These are phyloP conservation scores for Scheffersomyces titani DNA, from an alignment of 1,139 yeast genomes.

Conservation along the genomic window DNA sequence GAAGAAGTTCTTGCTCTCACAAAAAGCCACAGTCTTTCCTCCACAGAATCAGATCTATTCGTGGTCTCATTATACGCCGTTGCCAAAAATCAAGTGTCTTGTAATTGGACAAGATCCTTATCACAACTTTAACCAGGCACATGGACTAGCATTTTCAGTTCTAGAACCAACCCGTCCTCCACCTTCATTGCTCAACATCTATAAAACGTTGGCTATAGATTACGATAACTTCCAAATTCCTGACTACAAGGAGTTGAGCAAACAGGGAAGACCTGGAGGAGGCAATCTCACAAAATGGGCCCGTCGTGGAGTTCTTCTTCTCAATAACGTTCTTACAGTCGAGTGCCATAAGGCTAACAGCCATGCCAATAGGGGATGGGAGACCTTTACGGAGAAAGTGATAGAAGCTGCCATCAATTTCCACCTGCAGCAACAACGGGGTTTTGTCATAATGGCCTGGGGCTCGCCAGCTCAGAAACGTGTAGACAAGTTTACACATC, in stretches of 20 bases:
- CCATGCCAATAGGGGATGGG: conserved; percentile 94
- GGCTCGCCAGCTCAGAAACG: conserved; percentile 89
- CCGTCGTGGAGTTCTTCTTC: conserved; percentile 78
- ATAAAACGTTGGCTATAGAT: conserved; percentile 71
- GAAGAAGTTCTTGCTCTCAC: conserved; percentile 56
- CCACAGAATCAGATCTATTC: conserved; percentile 79
- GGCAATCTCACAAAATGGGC: conserved; percentile 90
- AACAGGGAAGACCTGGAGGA: conserved; percentile 37
- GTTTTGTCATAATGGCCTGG: conserved; percentile 88
- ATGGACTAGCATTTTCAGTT: conserved; percentile 93
- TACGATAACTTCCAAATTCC: conserved; percentile 72
- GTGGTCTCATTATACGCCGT: conserved; percentile 88
- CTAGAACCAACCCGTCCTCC: conserved; percentile 83
- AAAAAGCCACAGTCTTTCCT: conserved; percentile 60
- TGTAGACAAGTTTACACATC: conserved; percentile 43
- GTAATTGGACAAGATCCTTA: conserved; percentile 97
- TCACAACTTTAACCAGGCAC: conserved; percentile 91
- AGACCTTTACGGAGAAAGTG: conserved; percentile 75
- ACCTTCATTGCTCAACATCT: conserved; percentile 87
- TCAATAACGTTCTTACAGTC: conserved; percentile 89
- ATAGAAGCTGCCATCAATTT: conserved; percentile 48
- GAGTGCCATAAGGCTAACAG: conserved; percentile 93
- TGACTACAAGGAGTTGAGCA: conserved; percentile 30
- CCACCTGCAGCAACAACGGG: conserved; percentile 30
- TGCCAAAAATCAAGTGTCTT: conserved; percentile 71